Percentiles rank a stretch among this genome's conserved stretches.
Evolutionary conservation across 169 alveolate species (phyloP).

Genomic region (Plasmodium relictum): DNA sequence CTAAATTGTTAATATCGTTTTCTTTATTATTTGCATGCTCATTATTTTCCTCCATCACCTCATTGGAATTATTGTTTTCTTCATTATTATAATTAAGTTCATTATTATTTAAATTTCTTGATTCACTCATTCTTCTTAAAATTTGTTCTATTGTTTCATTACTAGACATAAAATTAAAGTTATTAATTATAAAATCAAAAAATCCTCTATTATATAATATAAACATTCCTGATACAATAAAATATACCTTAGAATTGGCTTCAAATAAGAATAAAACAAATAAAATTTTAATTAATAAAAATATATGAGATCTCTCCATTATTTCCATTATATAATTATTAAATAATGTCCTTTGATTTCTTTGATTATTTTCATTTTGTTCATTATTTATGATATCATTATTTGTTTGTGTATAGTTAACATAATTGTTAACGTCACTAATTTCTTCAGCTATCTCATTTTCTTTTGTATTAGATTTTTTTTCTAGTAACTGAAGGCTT

Average conservation of each 20-base stretch:
- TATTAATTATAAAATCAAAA: conserved; percentile 46
- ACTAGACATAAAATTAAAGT: conserved; percentile 55
- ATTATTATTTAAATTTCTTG: conserved; percentile 38
- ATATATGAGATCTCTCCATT: conserved; percentile 49
- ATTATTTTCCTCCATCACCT: background rate
- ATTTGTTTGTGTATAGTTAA: background rate
- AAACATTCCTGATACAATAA: conserved; percentile 53
- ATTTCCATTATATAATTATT: conserved; percentile 54
- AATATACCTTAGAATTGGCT: conserved; percentile 41
- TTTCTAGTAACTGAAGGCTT: conserved; percentile 16
- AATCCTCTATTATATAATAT: conserved; percentile 67
- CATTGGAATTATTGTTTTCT: conserved; percentile 9
- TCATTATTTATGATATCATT: background rate
- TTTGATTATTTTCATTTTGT: conserved; percentile 10
- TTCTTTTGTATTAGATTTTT: conserved; percentile 17
- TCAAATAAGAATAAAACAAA: conserved; percentile 73
- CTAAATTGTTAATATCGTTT: background rate
- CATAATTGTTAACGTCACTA: background rate
- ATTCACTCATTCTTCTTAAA: conserved; percentile 64
- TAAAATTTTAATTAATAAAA: conserved; percentile 56
- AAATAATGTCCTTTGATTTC: conserved; percentile 27
- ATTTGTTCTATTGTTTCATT: conserved; percentile 75
- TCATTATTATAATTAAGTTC: conserved; percentile 7
- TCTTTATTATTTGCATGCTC: background rate
- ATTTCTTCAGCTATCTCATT: conserved; percentile 6